A percentile compares a stretch with the other conserved stretches of the same genome.
Evolutionary conservation across 1,284 basidiomycete species (phyloP).

Genomic region (Psilocybe mexicana): DNA sequence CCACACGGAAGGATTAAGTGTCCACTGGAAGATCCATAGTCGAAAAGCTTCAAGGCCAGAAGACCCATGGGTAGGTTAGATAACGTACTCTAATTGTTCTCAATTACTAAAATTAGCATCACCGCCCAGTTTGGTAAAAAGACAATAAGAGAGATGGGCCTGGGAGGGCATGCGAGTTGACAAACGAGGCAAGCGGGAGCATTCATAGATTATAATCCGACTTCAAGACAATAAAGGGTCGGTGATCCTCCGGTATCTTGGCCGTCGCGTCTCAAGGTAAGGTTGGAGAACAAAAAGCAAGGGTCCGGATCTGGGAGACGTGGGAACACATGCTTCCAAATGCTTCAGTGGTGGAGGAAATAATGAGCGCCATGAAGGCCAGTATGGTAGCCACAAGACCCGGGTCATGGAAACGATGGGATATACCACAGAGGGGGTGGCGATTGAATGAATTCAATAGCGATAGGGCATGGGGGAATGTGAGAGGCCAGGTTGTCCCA

Average conservation of each 20-base stretch:
- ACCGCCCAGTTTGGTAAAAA: constrained; percentile 5
- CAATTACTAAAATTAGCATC: constrained; percentile 1
- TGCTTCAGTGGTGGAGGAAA: neutral
- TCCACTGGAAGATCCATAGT: no score
- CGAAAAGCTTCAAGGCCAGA: no score
- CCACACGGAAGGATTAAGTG: no score
- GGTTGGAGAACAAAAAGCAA: constrained; percentile 24
- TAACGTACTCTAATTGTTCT: constrained; percentile 19
- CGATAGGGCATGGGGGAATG: neutral
- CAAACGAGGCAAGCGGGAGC: neutral
- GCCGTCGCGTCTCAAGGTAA: neutral
- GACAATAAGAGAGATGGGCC: constrained; percentile 16
- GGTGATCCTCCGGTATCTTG: neutral
- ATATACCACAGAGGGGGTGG: neutral
- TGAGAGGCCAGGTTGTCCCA: neutral
- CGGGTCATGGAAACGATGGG: neutral
- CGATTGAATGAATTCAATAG: neutral
- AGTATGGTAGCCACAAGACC: neutral
- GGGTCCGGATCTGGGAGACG: constrained; percentile 17
- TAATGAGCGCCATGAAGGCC: neutral
- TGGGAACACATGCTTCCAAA: constrained; percentile 5
- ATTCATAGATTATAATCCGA: constrained; percentile 2
- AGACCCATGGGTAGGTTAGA: no score
- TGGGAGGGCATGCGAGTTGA: neutral
- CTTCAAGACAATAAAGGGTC: constrained; percentile 18